Percentiles rank a stretch among this genome's conserved stretches.
Evolutionary conservation across 2,329 filamentous ascomycete species (phyloP).

Genomic region (Stagonosporopsis chrysanthemi): DNA sequence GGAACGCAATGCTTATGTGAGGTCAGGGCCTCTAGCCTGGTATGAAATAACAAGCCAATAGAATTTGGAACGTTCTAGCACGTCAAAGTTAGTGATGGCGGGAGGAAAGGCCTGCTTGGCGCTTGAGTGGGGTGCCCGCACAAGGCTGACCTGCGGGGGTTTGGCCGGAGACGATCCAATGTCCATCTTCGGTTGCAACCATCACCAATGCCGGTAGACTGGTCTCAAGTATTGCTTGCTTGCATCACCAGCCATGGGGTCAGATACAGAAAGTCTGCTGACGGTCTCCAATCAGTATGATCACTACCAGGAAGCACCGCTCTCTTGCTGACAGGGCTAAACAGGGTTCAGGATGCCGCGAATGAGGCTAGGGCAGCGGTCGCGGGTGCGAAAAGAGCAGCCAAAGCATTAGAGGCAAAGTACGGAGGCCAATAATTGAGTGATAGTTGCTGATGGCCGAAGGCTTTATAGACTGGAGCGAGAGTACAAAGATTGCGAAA

Average conservation of each 20-base stretch:
- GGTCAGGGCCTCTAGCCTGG: neutral
- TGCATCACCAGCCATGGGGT: neutral
- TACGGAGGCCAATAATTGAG: neutral
- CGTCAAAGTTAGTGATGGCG: neutral
- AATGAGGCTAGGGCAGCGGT: neutral
- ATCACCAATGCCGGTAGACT: neutral
- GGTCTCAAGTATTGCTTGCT: neutral
- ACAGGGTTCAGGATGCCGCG: constrained; percentile 5
- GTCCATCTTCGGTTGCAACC: neutral
- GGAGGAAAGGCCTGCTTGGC: neutral
- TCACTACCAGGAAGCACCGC: no score
- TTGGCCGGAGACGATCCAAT: neutral
- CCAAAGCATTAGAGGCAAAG: constrained; percentile 3
- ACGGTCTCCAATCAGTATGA: constrained; percentile 2
- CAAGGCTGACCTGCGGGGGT: neutral
- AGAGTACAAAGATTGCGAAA: constrained; percentile 7
- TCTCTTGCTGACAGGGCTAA: neutral
- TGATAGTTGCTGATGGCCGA: neutral
- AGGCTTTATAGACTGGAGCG: constrained; percentile 8
- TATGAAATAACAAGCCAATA: neutral
- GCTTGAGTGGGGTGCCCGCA: neutral
- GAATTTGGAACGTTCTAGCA: neutral
- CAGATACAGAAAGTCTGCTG: neutral
- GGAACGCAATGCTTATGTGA: constrained; percentile 4
- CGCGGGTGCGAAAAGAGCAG: neutral